Evolutionary conservation across 345 rosid species (phyloP).

Genomic region (Gossypium stocksii): DNA sequence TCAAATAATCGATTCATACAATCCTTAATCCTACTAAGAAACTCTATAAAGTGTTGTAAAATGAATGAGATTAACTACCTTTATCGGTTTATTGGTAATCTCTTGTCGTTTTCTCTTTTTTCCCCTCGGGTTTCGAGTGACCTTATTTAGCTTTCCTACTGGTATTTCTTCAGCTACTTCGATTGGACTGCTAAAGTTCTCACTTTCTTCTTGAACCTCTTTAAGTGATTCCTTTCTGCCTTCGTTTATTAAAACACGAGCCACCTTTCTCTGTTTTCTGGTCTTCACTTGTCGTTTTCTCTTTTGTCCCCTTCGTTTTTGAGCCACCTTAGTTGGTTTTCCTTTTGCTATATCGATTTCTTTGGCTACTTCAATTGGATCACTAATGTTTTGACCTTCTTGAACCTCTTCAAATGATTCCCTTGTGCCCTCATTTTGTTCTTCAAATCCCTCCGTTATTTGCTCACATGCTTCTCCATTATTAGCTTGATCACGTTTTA

Average conservation of each 20-base stretch:
- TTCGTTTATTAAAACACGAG: not conserved
- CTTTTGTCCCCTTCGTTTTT: not conserved
- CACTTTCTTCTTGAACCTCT: not conserved
- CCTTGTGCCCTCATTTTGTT: not conserved
- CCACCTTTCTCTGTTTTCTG: not conserved
- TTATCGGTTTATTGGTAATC: not conserved
- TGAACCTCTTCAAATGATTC: not conserved
- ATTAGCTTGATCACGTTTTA: not conserved
- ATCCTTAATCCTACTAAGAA: not conserved
- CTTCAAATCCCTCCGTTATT: not conserved
- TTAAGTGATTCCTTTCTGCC: not conserved
- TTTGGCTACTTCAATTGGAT: not conserved
- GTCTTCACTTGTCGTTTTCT: not conserved
- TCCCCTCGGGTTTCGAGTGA: not conserved
- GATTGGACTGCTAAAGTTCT: not conserved
- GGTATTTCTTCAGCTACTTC: not conserved
- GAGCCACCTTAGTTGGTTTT: not conserved
- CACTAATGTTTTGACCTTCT: not conserved
- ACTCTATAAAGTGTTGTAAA: not conserved
- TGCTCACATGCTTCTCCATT: not conserved
- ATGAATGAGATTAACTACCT: constrained; percentile 4
- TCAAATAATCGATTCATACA: not conserved
- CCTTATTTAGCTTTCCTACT: not conserved
- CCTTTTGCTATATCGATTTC: not conserved
- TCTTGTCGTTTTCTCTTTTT: not conserved